phyloP scores from a whole-genome alignment of 371 early-diverging fungal species.

The Actinomortierella ambigua region DNA sequence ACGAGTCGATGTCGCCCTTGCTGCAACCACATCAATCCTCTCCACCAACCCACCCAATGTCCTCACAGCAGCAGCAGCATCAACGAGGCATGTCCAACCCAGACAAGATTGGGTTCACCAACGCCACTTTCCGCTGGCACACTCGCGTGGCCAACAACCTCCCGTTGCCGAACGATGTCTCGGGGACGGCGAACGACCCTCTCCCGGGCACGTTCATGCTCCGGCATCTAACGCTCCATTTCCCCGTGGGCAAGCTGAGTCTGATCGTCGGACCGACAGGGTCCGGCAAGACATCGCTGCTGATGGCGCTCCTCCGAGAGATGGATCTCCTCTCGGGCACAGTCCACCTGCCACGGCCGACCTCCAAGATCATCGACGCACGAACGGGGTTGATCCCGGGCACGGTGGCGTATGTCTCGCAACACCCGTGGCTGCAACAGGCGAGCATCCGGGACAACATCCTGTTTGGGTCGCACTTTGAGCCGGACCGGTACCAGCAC shows the following conservation, averaged over 20 bases:
- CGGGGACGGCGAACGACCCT: background rate
- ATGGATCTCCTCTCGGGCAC: constrained; percentile 56
- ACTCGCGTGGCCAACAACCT: constrained; percentile 2
- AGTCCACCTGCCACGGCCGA: constrained; percentile 49
- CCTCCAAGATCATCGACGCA: constrained; percentile 21
- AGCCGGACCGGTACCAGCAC: constrained; percentile 65
- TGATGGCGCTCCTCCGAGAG: constrained; percentile 73
- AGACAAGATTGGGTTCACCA: constrained; percentile 51
- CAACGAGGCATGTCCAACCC: background rate
- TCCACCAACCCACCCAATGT: background rate
- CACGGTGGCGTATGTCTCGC: constrained; percentile 77
- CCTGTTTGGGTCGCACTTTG: constrained; percentile 75
- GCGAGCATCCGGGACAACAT: constrained; percentile 85
- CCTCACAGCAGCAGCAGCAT: too few species aligned
- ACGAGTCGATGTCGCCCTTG: too few species aligned
- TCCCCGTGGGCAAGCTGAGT: constrained; percentile 38
- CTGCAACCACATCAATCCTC: background rate
- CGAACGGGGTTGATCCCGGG: constrained; percentile 45
- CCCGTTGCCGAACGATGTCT: background rate
- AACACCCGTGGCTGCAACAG: constrained; percentile 87
- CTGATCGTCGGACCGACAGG: constrained; percentile 59
- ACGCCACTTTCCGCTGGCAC: constrained; percentile 56
- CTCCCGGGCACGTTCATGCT: constrained; percentile 27
- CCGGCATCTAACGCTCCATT: constrained; percentile 22
- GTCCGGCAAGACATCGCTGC: constrained; percentile 67